Base-by-base conservation (phyloP, 331 rosid species). In the Prunus yedoensis region DNA sequence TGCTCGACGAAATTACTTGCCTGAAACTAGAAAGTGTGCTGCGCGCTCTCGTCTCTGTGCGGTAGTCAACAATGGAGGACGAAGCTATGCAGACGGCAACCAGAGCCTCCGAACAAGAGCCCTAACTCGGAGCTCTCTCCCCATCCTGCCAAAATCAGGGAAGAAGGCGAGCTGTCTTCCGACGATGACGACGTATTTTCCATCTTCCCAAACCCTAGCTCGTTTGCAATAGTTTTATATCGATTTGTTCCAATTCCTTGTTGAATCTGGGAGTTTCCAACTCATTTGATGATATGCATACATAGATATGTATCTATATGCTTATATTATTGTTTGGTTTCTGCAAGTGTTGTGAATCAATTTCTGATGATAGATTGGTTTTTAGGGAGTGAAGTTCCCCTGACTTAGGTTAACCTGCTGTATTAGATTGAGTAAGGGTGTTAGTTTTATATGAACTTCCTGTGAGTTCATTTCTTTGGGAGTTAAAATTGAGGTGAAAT, bases 81-180 rank as follows among this genome's bases (percentile, higher is more conserved):
- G 32, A 50, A 71, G 80, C 79, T 9, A 23, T 78, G 66, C 72
- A 79, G 32, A 49, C 78, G 66, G 74, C 80, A 18, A n/a, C 63
- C 83, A 0, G 80, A 77, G 50, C 57, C 78, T 3, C 56, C 77
- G 15, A 73, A 76, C 68, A 49, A 47, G 51, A 57, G 63, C 21
- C 88, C 67, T 56, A 68, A 74, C 47, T 67, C 80, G 6, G 75
- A 74, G 57, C 77, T 66, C 64, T 10, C 57, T 54, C 10, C 35
- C 11, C 67, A 78, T 51, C 79, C 85, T 25, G 78, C 86, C 79
- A 79, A 78, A 62, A 27, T 68, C 83, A 86, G 84, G 84, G 99
- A 94, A 85, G 99, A 94, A 80, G 99, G 99, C 81, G 99, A 94
- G 73, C 82, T 90, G 27, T 87, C 92, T 51, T 90, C 95, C 54